Base-by-base conservation (phyloP, 1,284 basidiomycete genomes). In the Agaricales sp. region DNA sequence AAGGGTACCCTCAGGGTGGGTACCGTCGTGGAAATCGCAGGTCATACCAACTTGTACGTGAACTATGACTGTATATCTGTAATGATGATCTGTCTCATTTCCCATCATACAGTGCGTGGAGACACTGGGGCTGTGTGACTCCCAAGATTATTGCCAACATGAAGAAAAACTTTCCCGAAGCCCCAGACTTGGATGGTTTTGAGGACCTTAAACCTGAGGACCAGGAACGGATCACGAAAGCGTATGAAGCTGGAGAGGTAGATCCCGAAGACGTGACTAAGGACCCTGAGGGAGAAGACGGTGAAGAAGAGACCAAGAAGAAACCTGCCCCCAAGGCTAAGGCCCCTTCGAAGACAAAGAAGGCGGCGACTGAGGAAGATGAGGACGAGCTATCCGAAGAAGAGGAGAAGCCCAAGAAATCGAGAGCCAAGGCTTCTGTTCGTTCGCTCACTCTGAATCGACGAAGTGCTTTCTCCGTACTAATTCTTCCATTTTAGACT, bases 111-210 rank as follows among this genome's bases (percentile, higher is more conserved):
- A 89, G 87, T 56, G 61, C 68, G 43, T 90, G 83, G 82, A 77
- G 86, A 55, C 89, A 92, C 60, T 91, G 84, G 83, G 84, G 86
- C 50, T 94, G 92, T 56, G 74, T 78, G 3, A 90, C 89, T 0
- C 51, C 71, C 19, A 79, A 74, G 55, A 77, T 92, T 48, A 59
- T 93, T 35, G 62, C 64, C n/a, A 89, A 91, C 60, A 73, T 90
- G 65, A 84, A 89, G 65, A 70, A 76, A 23, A 67, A 67, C 3
- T 74, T 85, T 57, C 67, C 73, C 4, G 70, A 75, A 8, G 69
- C 78, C 0, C 70, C 75, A 11, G 88, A 86, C 0, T 66, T 88
- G 24, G 86, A 88, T 56, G 86, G 85, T 16, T 87, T 74, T 58
- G 82, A 87, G 1, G 79, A 81, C 0, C 70, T 90, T 47, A 67